Percentiles rank a stretch among this genome's conserved stretches.
These are phyloP conservation scores for Marasmius tenuissimus DNA, from an alignment of 1,284 basidiomycete species.

Conservation along the genomic window DNA sequence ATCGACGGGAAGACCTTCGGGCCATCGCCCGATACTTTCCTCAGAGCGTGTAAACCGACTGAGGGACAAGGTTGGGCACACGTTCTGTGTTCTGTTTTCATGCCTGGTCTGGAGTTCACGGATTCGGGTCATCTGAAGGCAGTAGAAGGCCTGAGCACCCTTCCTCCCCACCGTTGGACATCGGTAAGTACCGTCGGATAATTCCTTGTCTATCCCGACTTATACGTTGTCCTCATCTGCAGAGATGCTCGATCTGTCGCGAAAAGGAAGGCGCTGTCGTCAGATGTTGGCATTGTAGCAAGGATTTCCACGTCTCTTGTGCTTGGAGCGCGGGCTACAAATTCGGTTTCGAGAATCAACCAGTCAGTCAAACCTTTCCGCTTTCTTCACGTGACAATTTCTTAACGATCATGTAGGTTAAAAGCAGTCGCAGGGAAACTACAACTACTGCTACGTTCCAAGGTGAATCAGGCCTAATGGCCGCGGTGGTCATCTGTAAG, in stretches of 20 bases:
- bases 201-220: conserved; percentile 1
- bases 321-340: conserved; percentile 82
- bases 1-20: conserved; percentile 46
- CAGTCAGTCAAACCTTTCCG: conserved; percentile 46
- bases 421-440: conserved; percentile 67
- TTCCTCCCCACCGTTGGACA: conserved; percentile 65
- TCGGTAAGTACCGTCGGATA: conserved; percentile 42
- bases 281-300: conserved; percentile 79
- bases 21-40: conserved; percentile 60
- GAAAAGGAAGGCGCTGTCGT: conserved; percentile 77
- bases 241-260: conserved; percentile 69
- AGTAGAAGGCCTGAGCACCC: conserved; percentile 85
- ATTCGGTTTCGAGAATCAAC: conserved; percentile 89
- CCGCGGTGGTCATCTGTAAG: conserved; percentile 79
- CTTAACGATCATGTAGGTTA: conserved; percentile 49
- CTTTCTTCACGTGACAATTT: conserved; percentile 8
- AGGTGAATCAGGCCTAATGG: conserved; percentile 83
- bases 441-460: conserved; percentile 79
- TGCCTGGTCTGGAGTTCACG: conserved; percentile 80
- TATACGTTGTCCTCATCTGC: conserved; percentile 5
- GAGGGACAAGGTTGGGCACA: conserved; percentile 95
- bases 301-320: conserved; percentile 86
- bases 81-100: conserved; percentile 86
- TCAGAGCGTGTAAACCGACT: conserved; percentile 90
- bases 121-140: conserved; percentile 70